Conservation (phyloP, 2,329 filamentous ascomycete genomes). For the Penicillium sp. region DNA sequence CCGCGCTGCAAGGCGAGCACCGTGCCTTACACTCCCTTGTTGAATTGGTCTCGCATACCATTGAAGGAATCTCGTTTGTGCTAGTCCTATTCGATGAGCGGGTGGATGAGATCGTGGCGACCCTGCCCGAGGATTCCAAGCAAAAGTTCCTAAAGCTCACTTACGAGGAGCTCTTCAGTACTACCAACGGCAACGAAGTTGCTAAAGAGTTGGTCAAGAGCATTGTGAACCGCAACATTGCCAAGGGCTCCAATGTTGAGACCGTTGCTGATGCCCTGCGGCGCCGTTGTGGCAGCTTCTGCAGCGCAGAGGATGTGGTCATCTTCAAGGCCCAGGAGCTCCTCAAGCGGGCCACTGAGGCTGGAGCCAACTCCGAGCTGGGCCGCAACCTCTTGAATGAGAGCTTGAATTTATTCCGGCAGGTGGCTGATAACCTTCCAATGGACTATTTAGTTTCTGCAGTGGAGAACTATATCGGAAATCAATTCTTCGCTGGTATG, state of each 20-base stretch:
- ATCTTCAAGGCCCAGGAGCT: conserved; percentile 98
- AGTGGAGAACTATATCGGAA: conserved; percentile 73
- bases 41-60: conserved; percentile 82
- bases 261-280: conserved; percentile 94
- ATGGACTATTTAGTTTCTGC: conserved; percentile 78
- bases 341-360: conserved; percentile 82
- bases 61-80: conserved; percentile 95
- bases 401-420: conserved; percentile 82
- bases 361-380: conserved; percentile 70
- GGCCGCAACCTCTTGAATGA: conserved; percentile 82
- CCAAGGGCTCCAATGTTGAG: conserved; percentile 94
- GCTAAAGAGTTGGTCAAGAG: conserved; percentile 95
- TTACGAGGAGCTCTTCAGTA: conserved; percentile 84
- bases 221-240: conserved; percentile 96
- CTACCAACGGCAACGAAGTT: conserved; percentile 75
- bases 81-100: conserved; percentile 92
- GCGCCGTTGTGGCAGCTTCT: conserved; percentile 92
- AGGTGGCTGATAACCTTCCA: conserved; percentile 80
- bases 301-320: conserved; percentile 92
- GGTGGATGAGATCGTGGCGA: conserved; percentile 79
- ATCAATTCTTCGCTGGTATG: conserved; percentile 81
- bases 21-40: conserved; percentile 85
- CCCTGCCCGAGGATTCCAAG: conserved; percentile 70
- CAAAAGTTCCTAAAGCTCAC: conserved; percentile 74
- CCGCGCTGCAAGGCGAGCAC: conserved; percentile 90